These are phyloP conservation scores for Erucastrum elatum DNA, from an alignment of 345 rosid species.

Conservation along the genomic window DNA sequence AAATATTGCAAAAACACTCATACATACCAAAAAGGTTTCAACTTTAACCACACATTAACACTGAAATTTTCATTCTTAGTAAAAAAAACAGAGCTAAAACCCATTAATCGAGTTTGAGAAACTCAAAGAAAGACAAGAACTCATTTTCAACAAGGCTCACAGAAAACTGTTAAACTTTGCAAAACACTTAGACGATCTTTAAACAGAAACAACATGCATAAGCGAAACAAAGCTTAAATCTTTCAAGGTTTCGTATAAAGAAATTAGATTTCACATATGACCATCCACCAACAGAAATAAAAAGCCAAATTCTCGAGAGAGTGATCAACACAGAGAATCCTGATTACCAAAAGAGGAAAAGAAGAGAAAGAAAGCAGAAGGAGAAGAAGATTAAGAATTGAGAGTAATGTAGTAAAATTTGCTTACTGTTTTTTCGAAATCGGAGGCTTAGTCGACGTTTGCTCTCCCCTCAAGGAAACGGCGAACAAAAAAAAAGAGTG, in stretches of 20 bases:
- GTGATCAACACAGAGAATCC: constrained; percentile 6
- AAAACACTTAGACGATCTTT: constrained; percentile 15
- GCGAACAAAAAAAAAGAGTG: neutral
- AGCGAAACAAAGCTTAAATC: neutral
- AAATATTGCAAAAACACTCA: neutral
- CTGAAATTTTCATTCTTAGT: neutral
- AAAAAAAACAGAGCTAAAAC: constrained; percentile 8
- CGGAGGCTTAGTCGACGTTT: constrained; percentile 43
- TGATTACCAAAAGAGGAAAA: neutral
- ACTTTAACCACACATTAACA: constrained; percentile 7
- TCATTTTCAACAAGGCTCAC: neutral
- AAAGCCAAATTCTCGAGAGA: neutral
- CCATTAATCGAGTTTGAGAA: neutral
- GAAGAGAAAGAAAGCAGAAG: neutral
- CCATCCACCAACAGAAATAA: neutral
- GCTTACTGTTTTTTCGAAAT: constrained; percentile 27
- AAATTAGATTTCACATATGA: neutral
- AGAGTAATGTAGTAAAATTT: constrained; percentile 30
- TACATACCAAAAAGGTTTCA: neutral
- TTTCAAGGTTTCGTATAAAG: neutral
- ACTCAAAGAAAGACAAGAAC: neutral
- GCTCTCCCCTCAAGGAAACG: constrained; percentile 16
- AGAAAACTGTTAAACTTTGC: neutral
- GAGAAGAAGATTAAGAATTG: constrained; percentile 1
- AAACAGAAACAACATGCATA: constrained; percentile 32